A percentile compares a stretch with the other conserved stretches of the same genome.
phyloP scores from a whole-genome alignment of 345 rosid species.

The Litchi chinensis region DNA sequence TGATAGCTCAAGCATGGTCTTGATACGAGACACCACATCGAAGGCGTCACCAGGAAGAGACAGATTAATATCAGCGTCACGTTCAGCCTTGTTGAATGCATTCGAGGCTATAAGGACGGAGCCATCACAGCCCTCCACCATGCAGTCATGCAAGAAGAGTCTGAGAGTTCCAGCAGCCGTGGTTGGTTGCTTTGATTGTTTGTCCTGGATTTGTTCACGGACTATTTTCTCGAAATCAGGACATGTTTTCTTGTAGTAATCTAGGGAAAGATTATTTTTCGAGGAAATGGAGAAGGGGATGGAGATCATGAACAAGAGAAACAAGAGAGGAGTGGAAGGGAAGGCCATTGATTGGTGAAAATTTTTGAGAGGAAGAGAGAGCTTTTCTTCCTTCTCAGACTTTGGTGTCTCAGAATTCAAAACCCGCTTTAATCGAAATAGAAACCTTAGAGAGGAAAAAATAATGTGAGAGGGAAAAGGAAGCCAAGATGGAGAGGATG shows the following conservation, averaged over 20 bases:
- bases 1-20: slow-evolving; percentile 51
- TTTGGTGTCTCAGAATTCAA: not conserved
- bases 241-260: slow-evolving; percentile 55
- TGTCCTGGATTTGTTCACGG: slow-evolving; percentile 35
- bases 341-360: slow-evolving; percentile 19
- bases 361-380: not conserved
- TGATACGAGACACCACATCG: slow-evolving; percentile 46
- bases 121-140: slow-evolving; percentile 66
- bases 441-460: too few relatives aligned
- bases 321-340: slow-evolving; percentile 9
- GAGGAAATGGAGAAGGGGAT: slow-evolving; percentile 4
- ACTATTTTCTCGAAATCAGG: slow-evolving; percentile 51
- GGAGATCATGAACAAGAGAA: not conserved
- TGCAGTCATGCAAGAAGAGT: slow-evolving; percentile 60
- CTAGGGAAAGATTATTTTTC: slow-evolving; percentile 25
- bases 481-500: not conserved
- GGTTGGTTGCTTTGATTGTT: slow-evolving; percentile 43
- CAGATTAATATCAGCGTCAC: slow-evolving; percentile 47
- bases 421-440: not conserved
- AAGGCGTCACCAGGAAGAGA: slow-evolving; percentile 64
- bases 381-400: not conserved
- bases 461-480: too few relatives aligned
- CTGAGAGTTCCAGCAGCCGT: slow-evolving; percentile 66
- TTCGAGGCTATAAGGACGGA: slow-evolving; percentile 55
- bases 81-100: slow-evolving; percentile 56